Evolutionary conservation across 306 rosid species (phyloP).

Genomic region (Begonia fuchsioides): DNA sequence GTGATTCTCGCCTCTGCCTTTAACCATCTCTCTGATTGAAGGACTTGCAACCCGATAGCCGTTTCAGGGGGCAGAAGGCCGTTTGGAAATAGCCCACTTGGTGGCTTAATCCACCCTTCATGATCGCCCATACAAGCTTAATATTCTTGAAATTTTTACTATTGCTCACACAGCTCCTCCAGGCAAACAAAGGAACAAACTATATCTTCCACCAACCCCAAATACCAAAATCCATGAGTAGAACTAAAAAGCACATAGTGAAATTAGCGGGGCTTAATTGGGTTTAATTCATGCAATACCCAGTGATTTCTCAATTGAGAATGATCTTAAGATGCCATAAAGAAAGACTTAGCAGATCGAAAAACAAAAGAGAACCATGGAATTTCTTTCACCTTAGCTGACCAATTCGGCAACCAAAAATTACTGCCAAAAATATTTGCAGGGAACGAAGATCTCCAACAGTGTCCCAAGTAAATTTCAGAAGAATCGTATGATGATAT

Average conservation of each 20-base stretch:
- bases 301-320: too few species aligned
- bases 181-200: constrained; percentile 12
- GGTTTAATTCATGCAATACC: too few species aligned
- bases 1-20: constrained; percentile 81
- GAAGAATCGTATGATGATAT: constrained; percentile 3
- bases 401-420: too few species aligned
- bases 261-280: too few species aligned
- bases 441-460: neutral
- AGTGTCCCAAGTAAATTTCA: neutral
- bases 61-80: constrained; percentile 84
- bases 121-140: constrained; percentile 89
- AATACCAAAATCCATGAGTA: too few species aligned
- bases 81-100: constrained; percentile 80
- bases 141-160: neutral
- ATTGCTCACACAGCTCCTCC: constrained; percentile 4
- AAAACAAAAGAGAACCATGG: constrained; percentile 12
- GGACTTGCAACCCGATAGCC: constrained; percentile 54
- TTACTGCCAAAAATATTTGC: too few species aligned
- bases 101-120: constrained; percentile 82
- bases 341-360: constrained; percentile 7
- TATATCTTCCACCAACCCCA: too few species aligned
- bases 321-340: neutral
- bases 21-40: constrained; percentile 66
- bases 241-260: neutral
- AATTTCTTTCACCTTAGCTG: too few species aligned